Evolutionary conservation across 2,329 filamentous ascomycete genomes (phyloP), one percentile per base, ranked within the genome.

Genomic region (Zalaria obscura): DNA sequence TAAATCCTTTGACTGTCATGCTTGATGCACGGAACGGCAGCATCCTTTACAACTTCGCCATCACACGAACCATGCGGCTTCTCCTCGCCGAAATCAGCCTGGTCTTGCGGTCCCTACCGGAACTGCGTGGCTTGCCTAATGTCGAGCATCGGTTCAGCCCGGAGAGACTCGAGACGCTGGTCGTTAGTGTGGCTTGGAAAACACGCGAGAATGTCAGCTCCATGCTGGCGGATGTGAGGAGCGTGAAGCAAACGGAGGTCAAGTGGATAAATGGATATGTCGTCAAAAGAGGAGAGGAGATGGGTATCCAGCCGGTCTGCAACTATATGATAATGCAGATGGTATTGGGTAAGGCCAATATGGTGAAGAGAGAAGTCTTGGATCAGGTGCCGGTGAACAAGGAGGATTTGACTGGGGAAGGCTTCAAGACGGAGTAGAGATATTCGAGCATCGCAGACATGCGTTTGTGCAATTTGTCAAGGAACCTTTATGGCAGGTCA

Each of bases 211-310:
- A 78, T 40, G 64, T 69, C 4, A 83, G 76, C 52, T 72, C 68
- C 18, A 86, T 93, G 76, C 64, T 83, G 4, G 69, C 72, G 40
- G 76, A 80, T 52, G 66, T 88, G 8, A 63, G 74, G 7, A 58
- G 62, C 1, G 80, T 83, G 1, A 43, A 55, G 46, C 62, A 68
- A 44, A 86, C 84, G 0, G 86, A 94, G 52, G 74, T 95, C 34
- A 76, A 88, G 36, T 93, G 80, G 53, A 73, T 89, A 50, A 95
- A 93, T 57, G 89, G 88, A 1, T 98, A 89, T 63, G 81, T 98
- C 45, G 70, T 93, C 28, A 70, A 67, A 39, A 73, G 80, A 34
- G 91, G 83, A 0, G 70, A 75, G 51, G 74, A 83, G 55, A 53
- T 88, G 45, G 83, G 84, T 1, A 66, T 94, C n/a, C 67, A 74